Evolutionary conservation across 495 filamentous ascomycete species (phyloP).

Genomic region (Aspergillus haitiensis): DNA sequence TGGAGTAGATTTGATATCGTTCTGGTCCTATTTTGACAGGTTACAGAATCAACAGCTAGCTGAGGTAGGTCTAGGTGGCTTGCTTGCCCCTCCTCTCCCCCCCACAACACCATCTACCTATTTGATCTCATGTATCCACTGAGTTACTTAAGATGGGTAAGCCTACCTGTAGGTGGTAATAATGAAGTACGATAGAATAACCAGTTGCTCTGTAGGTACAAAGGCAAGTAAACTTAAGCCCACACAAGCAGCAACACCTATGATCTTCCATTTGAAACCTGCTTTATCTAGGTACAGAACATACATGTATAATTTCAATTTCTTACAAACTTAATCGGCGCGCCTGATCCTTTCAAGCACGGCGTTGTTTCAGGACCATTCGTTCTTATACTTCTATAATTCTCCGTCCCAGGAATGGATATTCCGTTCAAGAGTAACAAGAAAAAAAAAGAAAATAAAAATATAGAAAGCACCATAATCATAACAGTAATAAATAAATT

Average conservation of each 20-base stretch:
- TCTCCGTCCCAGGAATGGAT: conserved; percentile 5
- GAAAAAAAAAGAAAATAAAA: not conserved
- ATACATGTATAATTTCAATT: not conserved
- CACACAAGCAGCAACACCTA: too few species aligned
- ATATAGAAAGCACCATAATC: not conserved
- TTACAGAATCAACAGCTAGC: not conserved
- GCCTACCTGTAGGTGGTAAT: too few species aligned
- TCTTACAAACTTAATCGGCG: conserved; percentile 18
- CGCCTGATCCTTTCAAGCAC: conserved; percentile 20
- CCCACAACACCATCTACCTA: too few species aligned
- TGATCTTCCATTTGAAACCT: too few species aligned
- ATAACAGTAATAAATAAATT: not conserved
- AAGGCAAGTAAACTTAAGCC: too few species aligned
- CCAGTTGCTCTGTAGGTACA: too few species aligned
- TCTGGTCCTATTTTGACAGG: conserved; percentile 7
- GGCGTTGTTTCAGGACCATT: conserved; percentile 11
- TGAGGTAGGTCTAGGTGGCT: too few species aligned
- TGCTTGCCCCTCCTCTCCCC: too few species aligned
- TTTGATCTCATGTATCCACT: too few species aligned
- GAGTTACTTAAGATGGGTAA: too few species aligned
- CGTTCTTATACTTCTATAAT: not conserved
- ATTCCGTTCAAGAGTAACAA: not conserved
- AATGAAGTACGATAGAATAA: too few species aligned
- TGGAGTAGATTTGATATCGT: not conserved
- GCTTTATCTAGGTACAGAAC: too few species aligned